Evolutionary conservation across 257 asterid genomes (phyloP), one percentile per base, ranked within the genome.

Genomic region (Perilla frutescens): DNA sequence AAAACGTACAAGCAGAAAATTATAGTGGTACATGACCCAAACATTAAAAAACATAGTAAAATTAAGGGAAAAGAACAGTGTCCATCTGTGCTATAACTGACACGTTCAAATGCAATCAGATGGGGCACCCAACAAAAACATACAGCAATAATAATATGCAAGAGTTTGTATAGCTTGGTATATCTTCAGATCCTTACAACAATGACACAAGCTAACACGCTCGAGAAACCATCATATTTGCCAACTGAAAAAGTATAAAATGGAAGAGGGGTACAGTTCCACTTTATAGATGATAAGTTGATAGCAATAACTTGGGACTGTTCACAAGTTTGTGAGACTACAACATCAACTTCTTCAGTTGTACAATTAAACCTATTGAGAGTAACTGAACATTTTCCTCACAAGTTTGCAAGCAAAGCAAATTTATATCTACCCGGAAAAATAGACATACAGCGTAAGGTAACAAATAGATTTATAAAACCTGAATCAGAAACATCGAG

Each of bases 21-120:
- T 37, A 6, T 29, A 55, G 60, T 40, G 68, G 37, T 34, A 41
- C 57, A 49, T 40, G 10, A 20, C 31, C 59, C 12, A 45, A 59
- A 29, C 39, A 53, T 48, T 48, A 57, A 50, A 51, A 45, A 26
- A 49, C 29, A 56, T 4, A 5, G 57, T 59, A 51, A 48, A 12
- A 5, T 59, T 12, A 34, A 12, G 40, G 44, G 41, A 32, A 13
- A 59, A 2, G 26, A 20, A 20, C 26, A 20, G 26, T 20, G 26
- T 20, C 26, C 26, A 20, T 20, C 26, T 20, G 26, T 20, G 26
- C 26, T 20, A 20, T 20, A 20, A 20, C 26, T 20, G 26, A 20
- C 26, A 73, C 20, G 62, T n/a, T 40, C 49, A 36, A 55, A 77
- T 70, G 75, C 72, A 62, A 31, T 13, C 15, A 3, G 63, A 13